A percentile compares a stretch with the other conserved stretches of the same genome.
Evolutionary conservation across 1,139 yeast species (phyloP).

Genomic region (Kodamaea ohmeri): DNA sequence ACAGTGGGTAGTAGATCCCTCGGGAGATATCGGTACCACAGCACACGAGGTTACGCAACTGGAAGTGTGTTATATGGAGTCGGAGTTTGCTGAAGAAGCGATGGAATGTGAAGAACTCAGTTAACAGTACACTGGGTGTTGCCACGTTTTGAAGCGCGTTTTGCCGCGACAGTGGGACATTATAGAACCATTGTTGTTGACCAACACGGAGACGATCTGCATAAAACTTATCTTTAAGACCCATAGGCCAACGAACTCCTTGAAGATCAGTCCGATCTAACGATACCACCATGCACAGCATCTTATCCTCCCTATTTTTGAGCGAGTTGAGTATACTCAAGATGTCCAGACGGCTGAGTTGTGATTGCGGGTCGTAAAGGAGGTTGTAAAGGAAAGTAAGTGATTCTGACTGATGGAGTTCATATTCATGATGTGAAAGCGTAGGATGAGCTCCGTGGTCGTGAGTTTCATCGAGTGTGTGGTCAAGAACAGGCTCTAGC

Average conservation of each 20-base stretch:
- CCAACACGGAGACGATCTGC: conserved; percentile 38
- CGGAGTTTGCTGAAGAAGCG: conserved; percentile 44
- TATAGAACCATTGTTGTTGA: conserved; percentile 37
- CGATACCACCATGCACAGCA: conserved; percentile 26
- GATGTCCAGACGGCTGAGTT: conserved; percentile 37
- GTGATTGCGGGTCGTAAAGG: conserved; percentile 38
- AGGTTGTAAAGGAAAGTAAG: conserved; percentile 40
- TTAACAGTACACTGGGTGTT: conserved; percentile 12
- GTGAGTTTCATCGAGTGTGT: too few relatives aligned
- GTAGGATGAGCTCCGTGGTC: background rate
- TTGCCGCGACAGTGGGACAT: conserved; percentile 35
- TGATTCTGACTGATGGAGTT: conserved; percentile 41
- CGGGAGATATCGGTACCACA: conserved; percentile 35
- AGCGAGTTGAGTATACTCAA: conserved; percentile 34
- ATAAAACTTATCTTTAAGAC: conserved; percentile 31
- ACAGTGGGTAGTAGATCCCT: conserved; percentile 44
- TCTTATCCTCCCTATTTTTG: conserved; percentile 33
- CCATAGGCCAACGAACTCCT: conserved; percentile 39
- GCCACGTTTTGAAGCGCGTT: conserved; percentile 21
- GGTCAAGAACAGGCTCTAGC: too few relatives aligned
- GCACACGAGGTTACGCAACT: conserved; percentile 51
- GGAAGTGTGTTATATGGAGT: conserved; percentile 56
- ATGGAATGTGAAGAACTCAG: conserved; percentile 39
- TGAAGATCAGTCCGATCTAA: conserved; percentile 26
- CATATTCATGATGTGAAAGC: conserved; percentile 30